A percentile compares a stretch with the other conserved stretches of the same genome.
phyloP scores from a whole-genome alignment of 73 alveolate genomes.

The Symbiodinium natans region DNA sequence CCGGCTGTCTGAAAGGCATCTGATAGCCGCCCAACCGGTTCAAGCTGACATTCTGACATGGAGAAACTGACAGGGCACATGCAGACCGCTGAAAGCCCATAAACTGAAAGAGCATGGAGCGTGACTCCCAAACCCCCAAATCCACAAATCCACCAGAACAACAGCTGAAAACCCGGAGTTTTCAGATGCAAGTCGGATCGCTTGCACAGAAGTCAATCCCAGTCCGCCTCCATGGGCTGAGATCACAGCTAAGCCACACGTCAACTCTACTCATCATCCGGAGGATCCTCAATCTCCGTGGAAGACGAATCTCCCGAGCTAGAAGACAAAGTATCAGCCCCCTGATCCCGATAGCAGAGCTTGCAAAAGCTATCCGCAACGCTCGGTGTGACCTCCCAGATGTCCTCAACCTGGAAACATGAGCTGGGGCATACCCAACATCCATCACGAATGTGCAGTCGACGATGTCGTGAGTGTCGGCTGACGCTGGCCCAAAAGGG shows the following conservation, averaged over 20 bases:
- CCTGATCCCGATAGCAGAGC: background rate
- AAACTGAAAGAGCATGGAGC: too few relatives aligned
- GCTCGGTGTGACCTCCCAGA: background rate
- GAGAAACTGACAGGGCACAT: too few relatives aligned
- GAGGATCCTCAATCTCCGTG: background rate
- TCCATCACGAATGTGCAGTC: background rate
- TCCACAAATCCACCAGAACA: too few relatives aligned
- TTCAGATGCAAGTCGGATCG: too few relatives aligned
- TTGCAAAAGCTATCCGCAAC: background rate
- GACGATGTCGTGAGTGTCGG: background rate
- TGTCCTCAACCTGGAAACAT: background rate
- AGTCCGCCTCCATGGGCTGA: background rate
- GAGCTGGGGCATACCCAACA: background rate
- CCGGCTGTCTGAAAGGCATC: too few relatives aligned
- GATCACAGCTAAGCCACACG: background rate
- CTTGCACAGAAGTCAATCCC: too few relatives aligned
- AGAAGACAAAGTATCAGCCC: background rate
- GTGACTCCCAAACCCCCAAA: too few relatives aligned
- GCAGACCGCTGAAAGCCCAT: too few relatives aligned
- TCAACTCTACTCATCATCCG: background rate
- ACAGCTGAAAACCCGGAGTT: too few relatives aligned
- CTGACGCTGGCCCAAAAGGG: background rate
- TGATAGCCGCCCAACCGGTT: too few relatives aligned
- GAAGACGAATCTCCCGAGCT: background rate
- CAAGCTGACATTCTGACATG: too few relatives aligned